Conservation (phyloP, 2,329 filamentous ascomycete species). For the Penicillium sp. region DNA sequence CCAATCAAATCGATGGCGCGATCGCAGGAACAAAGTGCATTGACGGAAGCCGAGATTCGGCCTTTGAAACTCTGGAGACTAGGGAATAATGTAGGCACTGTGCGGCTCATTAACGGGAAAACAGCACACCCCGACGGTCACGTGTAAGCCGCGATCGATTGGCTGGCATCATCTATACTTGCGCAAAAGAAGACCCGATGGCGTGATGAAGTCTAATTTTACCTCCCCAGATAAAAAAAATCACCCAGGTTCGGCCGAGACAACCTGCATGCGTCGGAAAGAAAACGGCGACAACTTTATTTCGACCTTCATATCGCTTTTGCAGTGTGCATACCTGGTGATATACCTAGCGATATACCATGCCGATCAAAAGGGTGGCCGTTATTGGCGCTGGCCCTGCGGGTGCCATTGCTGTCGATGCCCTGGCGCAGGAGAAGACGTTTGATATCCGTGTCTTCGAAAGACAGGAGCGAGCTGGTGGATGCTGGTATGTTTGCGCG, state of each 20-base stretch:
- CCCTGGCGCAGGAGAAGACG: conserved; percentile 53
- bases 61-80: not conserved
- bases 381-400: conserved; percentile 60
- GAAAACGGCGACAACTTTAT: not conserved
- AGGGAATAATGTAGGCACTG: not conserved
- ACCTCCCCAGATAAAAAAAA: conserved; percentile 3
- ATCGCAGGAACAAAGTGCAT: not conserved
- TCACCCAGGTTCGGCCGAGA: conserved; percentile 18
- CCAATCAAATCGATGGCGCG: not conserved
- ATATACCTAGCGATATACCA: not conserved
- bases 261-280: not conserved
- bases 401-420: conserved; percentile 58
- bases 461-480: conserved; percentile 55
- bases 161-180: conserved; percentile 2
- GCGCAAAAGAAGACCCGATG: conserved; percentile 16
- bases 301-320: not conserved
- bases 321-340: not conserved
- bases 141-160: not conserved
- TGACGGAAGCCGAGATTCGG: not conserved
- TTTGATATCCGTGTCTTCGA: conserved; percentile 62
- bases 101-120: not conserved
- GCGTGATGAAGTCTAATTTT: conserved; percentile 18
- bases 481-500: conserved; percentile 52
- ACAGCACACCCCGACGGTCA: not conserved
- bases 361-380: conserved; percentile 45